phyloP scores from a whole-genome alignment of 768 basidiomycete genomes.

The Dioszegia crocea region DNA sequence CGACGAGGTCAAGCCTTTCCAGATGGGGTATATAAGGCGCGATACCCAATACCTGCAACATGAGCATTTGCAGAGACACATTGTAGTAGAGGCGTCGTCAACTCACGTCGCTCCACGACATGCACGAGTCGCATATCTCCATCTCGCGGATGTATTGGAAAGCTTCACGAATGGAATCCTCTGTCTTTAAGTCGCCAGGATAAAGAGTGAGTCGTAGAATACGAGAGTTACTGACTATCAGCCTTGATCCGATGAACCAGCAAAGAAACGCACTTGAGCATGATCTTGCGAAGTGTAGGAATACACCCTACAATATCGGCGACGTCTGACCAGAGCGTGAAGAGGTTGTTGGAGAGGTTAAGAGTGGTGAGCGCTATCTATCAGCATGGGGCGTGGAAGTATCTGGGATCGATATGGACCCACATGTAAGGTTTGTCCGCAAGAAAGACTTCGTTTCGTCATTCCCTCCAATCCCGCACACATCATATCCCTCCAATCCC shows the following conservation, averaged over 20 bases:
- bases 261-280: conserved; percentile 65
- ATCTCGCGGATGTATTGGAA: neutral
- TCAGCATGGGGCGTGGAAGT: conserved; percentile 10
- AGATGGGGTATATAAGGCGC: neutral
- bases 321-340: conserved; percentile 67
- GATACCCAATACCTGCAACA: neutral
- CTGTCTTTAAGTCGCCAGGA: neutral
- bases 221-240: neutral
- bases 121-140: neutral
- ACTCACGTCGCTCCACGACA: conserved; percentile 5
- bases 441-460: conserved; percentile 35
- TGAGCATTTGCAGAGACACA: neutral
- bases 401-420: no score
- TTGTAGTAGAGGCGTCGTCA: neutral
- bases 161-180: neutral
- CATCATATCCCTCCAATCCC: conserved; percentile 68
- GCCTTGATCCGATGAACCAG: neutral
- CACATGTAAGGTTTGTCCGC: conserved; percentile 16
- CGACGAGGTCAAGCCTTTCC: conserved; percentile 1
- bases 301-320: conserved; percentile 63
- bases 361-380: conserved; percentile 66
- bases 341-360: conserved; percentile 72
- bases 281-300: conserved; percentile 60
- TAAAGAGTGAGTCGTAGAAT: neutral
- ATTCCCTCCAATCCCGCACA: conserved; percentile 51